phyloP scores from a whole-genome alignment of 305 asterid genomes.

The Caryopteris hybrid region DNA sequence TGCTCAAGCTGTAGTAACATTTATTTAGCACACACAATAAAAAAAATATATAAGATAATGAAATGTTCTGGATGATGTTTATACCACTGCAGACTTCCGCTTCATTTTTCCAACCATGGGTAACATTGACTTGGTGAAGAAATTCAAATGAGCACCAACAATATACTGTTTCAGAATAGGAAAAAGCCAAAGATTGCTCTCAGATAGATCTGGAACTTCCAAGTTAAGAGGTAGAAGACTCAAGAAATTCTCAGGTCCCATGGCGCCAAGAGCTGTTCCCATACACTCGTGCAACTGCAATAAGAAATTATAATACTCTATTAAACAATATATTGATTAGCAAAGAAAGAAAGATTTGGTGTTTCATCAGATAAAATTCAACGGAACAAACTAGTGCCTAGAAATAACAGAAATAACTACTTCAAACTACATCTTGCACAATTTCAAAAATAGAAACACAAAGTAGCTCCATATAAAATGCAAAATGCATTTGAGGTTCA shows the following conservation, averaged over 20 bases:
- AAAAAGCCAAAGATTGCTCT: constrained; percentile 86
- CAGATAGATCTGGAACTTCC: constrained; percentile 58
- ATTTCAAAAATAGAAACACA: not conserved
- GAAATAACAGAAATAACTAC: not conserved
- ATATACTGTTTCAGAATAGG: constrained; percentile 79
- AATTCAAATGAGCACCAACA: constrained; percentile 64
- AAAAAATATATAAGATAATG: not conserved
- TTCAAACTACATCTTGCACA: not conserved
- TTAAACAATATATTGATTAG: not conserved
- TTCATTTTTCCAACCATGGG: constrained; percentile 57
- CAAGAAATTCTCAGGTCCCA: constrained; percentile 85
- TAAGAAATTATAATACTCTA: constrained; percentile 16
- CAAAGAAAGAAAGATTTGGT: not conserved
- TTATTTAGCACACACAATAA: constrained; percentile 8
- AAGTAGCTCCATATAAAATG: not conserved
- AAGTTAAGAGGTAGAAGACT: constrained; percentile 68
- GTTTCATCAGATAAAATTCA: not conserved
- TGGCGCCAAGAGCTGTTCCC: constrained; percentile 80
- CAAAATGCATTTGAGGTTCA: not conserved
- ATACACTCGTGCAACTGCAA: constrained; percentile 87
- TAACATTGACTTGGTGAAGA: constrained; percentile 57
- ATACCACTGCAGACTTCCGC: constrained; percentile 66
- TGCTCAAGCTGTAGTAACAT: constrained; percentile 52
- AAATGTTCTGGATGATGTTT: constrained; percentile 11
- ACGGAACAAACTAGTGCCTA: not conserved